Base-by-base conservation (phyloP, 2,329 filamentous ascomycete genomes). In the Cladosporium cucumerinum region DNA sequence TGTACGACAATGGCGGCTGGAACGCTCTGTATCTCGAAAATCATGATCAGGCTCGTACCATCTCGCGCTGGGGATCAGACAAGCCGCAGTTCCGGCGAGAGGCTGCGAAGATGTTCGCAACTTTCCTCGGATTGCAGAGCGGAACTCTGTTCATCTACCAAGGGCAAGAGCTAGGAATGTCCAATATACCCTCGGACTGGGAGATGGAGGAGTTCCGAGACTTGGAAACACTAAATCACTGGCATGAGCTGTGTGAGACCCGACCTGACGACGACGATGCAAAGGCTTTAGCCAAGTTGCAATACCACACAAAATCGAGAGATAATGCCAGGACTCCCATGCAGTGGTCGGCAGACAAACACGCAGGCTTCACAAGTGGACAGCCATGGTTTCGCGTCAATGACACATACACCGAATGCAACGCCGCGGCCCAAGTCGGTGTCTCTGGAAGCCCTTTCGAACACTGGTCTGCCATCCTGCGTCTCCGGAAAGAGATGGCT, bases 11-110 rank as follows among this genome's bases (percentile, higher is more conserved):
- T 66, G 78, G 82, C 66, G 86, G 85, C 30, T 89, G 87, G 86
- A 87, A 87, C 70, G 84, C 86, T 0, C 75, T 87, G 36, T 89
- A 86, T 72, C 80, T 87, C 60, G 87, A 89, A 73, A 88, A 88
- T 73, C 87, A 89, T 73, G 87, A 89, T 68, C 85, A 88, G 68
- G 82, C 84, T 1, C 85, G 86, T 18, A 80, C 81, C 6, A 78
- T 88, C 61, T 84, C 84, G 65, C 81, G 86, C 12, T 88, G 83
- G 67, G 79, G 79, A 7, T 78, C 80, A 54, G 82, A 85, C 32
- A 77, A 76, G 30, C 81, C 82, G 3, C 75, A 81, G 69, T 72
- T 82, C 66, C 79, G 84, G 18, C 76, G 74, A 5, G 70, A 78
- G 7, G 82, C 83, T 26, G 83, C 83, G 7, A 88, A 88, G 74